These are phyloP conservation scores for Dipteronia sinensis DNA, from an alignment of 345 rosid genomes.

Conservation along the genomic window DNA sequence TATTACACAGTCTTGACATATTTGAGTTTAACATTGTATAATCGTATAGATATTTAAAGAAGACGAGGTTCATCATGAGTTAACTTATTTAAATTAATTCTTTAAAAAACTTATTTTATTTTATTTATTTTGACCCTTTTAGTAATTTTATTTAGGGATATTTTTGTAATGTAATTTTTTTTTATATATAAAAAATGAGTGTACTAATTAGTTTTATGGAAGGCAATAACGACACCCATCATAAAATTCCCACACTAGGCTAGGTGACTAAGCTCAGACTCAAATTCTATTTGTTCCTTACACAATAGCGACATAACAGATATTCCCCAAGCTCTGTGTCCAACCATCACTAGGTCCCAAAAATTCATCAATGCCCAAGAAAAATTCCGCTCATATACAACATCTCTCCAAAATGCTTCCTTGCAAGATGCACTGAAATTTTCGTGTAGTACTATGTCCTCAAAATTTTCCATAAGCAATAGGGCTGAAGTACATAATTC, in stretches of 20 bases:
- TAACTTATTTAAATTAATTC: too few species aligned
- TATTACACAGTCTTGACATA: not conserved
- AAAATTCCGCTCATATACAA: not conserved
- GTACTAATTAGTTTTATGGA: too few species aligned
- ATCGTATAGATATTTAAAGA: too few species aligned
- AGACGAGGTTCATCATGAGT: too few species aligned
- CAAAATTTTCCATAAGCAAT: not conserved
- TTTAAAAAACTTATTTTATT: too few species aligned
- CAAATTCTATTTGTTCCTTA: not conserved
- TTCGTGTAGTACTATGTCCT: not conserved
- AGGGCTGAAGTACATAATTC: not conserved
- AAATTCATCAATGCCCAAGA: not conserved
- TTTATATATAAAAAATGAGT: too few species aligned
- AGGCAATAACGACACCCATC: too few species aligned
- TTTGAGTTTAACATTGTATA: too few species aligned
- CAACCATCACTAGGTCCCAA: not conserved
- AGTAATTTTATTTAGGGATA: too few species aligned
- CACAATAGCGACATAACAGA: not conserved
- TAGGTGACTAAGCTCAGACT: not conserved
- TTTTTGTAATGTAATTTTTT: too few species aligned
- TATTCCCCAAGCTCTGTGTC: constrained; percentile 4
- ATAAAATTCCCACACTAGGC: not conserved
- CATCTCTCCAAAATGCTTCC: not conserved
- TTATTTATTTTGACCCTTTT: too few species aligned
- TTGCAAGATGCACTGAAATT: not conserved